Percentiles rank a stretch among this genome's conserved stretches.
Evolutionary conservation across 2,329 filamentous ascomycete species (phyloP).

Genomic region (Aspergillus pseudonomiae): DNA sequence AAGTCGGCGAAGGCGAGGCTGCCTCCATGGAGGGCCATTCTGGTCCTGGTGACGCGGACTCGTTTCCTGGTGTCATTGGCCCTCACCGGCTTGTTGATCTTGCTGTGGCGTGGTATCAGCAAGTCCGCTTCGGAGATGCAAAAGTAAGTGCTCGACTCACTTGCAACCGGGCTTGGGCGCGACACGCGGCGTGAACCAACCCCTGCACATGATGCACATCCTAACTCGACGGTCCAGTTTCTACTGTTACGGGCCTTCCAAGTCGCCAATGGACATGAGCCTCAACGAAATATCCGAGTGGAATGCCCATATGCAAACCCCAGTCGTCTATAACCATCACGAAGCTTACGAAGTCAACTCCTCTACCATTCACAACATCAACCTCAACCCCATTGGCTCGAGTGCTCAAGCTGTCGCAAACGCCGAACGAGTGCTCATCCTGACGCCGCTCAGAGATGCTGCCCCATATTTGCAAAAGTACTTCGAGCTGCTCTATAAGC

Average conservation of each 20-base stretch:
- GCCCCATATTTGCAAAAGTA: constrained; percentile 80
- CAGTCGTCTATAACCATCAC: constrained; percentile 96
- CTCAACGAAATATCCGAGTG: constrained; percentile 88
- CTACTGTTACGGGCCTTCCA: constrained; percentile 94
- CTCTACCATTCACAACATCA: constrained; percentile 73
- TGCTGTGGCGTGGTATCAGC: constrained; percentile 87
- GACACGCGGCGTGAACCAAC: not conserved
- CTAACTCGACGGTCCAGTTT: constrained; percentile 62
- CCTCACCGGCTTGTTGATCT: constrained; percentile 69
- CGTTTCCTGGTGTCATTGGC: constrained; percentile 76
- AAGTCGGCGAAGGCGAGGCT: constrained; percentile 82
- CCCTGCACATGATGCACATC: constrained; percentile 4
- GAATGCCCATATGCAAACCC: constrained; percentile 85
- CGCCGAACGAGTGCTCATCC: constrained; percentile 83
- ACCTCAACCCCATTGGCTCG: constrained; percentile 83
- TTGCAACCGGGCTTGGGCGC: not conserved
- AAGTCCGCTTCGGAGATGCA: constrained; percentile 84
- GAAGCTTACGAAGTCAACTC: constrained; percentile 82
- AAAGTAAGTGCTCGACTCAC: constrained; percentile 62
- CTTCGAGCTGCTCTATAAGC: constrained; percentile 86
- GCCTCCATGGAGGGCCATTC: constrained; percentile 73
- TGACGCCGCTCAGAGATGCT: constrained; percentile 92
- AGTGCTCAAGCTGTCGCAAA: constrained; percentile 77
- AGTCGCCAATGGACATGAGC: constrained; percentile 95
- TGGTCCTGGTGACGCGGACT: constrained; percentile 72